Base-by-base conservation (phyloP, 768 basidiomycete genomes). In the Cyclocybe aegerita region DNA sequence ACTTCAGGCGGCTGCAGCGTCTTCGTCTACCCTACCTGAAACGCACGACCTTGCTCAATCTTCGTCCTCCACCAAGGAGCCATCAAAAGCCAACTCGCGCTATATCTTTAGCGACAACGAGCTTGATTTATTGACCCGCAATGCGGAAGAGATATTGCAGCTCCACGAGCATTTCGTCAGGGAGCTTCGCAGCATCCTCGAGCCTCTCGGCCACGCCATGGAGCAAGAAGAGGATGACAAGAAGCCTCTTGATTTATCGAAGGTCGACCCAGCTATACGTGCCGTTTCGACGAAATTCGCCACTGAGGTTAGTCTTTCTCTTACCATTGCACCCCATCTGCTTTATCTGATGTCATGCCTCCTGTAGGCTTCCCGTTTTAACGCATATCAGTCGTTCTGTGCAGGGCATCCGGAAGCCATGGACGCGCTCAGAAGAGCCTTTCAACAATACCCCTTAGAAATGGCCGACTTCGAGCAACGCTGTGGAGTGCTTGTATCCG, bases 401-500 rank as follows among this genome's bases (percentile, higher is more conserved):
- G 82, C 91, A 0, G 86, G 86, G 0, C 95, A 98, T 61, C 80
- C 83, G 44, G 87, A 90, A 57, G 94, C 93, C 0, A 73, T 88
- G 49, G 83, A 88, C 54, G 65, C 92, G 16, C 73, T 96, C 0
- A 82, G 87, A 51, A 80, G 78, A 44, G 76, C 85, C 14, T 80
- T 83, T 35, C 73, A 80, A 33, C 83, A 83, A 46, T 76, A 83
- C 54, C 76, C 83, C 1, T 51, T 74, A 0, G 92, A 95, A 62
- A 95, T 94, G 86, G 86, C 88, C 15, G 75, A 79, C 7, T 97
- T 86, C 60, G 95, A 98, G 61, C 81, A 84, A 40, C 82, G 80
- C 10, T 97, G 93, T 60, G 80, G 84, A 1, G 63, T 70, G 5
- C 72, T 83, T 56, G 73, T 82, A 10, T 59, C 71, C 52, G 67